phyloP scores from a whole-genome alignment of 139 green algal genomes.

The Chlamydomonas sp. region DNA sequence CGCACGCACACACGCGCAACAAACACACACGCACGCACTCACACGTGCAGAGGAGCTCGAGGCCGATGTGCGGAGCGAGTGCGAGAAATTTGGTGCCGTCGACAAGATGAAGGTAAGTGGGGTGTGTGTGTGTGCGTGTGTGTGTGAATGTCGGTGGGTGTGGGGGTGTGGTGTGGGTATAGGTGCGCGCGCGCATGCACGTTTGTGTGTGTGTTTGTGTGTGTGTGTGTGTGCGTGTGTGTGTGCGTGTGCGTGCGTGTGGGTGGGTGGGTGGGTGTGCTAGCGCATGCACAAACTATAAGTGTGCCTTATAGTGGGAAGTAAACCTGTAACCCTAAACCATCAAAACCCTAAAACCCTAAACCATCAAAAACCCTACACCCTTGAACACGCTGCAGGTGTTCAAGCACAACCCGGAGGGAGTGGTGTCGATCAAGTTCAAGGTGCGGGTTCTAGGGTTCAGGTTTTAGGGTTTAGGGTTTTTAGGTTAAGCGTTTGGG shows the following conservation, averaged over 20 bases:
- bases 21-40: not conserved
- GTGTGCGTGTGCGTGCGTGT: no score
- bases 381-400: slow-evolving; percentile 46
- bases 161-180: no score
- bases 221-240: no score
- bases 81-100: slow-evolving; percentile 68
- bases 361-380: not conserved
- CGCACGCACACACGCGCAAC: no score
- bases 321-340: not conserved
- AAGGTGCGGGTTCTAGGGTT: slow-evolving; percentile 18
- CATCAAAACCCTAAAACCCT: not conserved
- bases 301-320: no score
- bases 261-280: no score
- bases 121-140: no score
- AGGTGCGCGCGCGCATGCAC: no score
- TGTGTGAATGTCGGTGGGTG: no score
- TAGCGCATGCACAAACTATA: no score
- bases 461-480: not conserved
- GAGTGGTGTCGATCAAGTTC: slow-evolving; percentile 78
- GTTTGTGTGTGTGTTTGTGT: no score
- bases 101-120: slow-evolving; percentile 79
- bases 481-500: not conserved
- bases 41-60: slow-evolving; percentile 67
- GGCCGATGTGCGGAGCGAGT: slow-evolving; percentile 71
- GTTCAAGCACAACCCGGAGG: slow-evolving; percentile 70